Conservation (phyloP, 2,329 filamentous ascomycete species). For the Passalora sequoiae region DNA sequence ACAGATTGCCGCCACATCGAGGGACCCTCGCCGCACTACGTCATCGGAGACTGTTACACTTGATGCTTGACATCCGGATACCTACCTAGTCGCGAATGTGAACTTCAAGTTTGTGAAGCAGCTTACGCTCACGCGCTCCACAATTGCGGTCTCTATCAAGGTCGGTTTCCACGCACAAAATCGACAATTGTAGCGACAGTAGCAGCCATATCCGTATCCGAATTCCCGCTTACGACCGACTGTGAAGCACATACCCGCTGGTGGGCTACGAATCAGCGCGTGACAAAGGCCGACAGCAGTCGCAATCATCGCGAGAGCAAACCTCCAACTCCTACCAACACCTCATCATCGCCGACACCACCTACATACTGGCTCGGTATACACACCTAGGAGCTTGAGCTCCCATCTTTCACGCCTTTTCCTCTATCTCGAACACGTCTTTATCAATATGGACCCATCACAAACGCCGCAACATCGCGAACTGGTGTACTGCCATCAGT, state of each 20-base stretch:
- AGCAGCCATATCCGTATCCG: too few relatives aligned
- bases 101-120: too few relatives aligned
- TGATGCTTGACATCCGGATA: too few relatives aligned
- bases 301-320: slow-evolving; percentile 3
- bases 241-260: neutral
- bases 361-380: neutral
- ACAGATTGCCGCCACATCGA: too few relatives aligned
- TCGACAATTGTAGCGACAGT: too few relatives aligned
- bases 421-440: too few relatives aligned
- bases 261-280: neutral
- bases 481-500: slow-evolving; percentile 81
- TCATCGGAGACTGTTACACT: too few relatives aligned
- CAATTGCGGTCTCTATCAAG: too few relatives aligned
- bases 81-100: too few relatives aligned
- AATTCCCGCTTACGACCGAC: neutral
- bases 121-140: too few relatives aligned
- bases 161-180: too few relatives aligned
- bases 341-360: neutral
- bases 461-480: slow-evolving; percentile 47
- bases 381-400: slow-evolving; percentile 13
- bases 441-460: slow-evolving; percentile 10
- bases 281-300: slow-evolving; percentile 2
- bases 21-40: too few relatives aligned
- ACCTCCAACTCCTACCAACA: neutral
- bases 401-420: slow-evolving; percentile 9